A percentile compares a stretch with the other conserved stretches of the same genome.
Conservation (phyloP, 768 basidiomycete genomes). For the Clitopilus hobsonii region DNA sequence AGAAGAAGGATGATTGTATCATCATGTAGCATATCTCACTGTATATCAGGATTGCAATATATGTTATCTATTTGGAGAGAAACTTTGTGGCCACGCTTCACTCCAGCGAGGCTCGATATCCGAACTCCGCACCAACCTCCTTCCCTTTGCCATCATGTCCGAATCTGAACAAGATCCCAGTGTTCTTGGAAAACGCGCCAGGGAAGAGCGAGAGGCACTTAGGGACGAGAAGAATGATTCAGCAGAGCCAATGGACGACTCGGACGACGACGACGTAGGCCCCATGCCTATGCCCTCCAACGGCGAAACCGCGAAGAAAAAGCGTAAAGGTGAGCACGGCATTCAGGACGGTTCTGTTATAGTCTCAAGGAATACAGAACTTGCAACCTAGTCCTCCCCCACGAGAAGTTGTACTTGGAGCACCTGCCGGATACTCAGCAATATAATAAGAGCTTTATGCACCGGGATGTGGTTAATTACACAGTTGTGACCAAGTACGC, state of each 20-base stretch:
- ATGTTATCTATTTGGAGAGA: too few relatives aligned
- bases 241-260: conserved; percentile 28
- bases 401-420: conserved; percentile 89
- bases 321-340: conserved; percentile 66
- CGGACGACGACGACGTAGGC: conserved; percentile 77
- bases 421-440: conserved; percentile 90
- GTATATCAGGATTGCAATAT: conserved; percentile 3
- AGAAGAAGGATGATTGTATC: conserved; percentile 48
- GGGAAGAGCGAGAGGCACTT: conserved; percentile 29
- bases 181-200: conserved; percentile 61
- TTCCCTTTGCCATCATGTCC: conserved; percentile 26
- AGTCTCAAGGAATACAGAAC: conserved; percentile 30
- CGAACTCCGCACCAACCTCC: conserved; percentile 12
- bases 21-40: conserved; percentile 40
- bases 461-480: conserved; percentile 88
- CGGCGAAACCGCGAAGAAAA: conserved; percentile 55
- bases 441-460: conserved; percentile 98
- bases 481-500: conserved; percentile 79
- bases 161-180: conserved; percentile 44
- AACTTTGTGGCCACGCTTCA: too few relatives aligned
- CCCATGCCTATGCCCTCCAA: conserved; percentile 80
- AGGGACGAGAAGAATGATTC: conserved; percentile 10
- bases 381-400: conserved; percentile 69
- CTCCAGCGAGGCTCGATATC: not conserved
- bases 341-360: conserved; percentile 13